A percentile compares a stretch with the other conserved stretches of the same genome.
Conservation (phyloP, 208 protist species). For the Crithidia fasciculata region DNA sequence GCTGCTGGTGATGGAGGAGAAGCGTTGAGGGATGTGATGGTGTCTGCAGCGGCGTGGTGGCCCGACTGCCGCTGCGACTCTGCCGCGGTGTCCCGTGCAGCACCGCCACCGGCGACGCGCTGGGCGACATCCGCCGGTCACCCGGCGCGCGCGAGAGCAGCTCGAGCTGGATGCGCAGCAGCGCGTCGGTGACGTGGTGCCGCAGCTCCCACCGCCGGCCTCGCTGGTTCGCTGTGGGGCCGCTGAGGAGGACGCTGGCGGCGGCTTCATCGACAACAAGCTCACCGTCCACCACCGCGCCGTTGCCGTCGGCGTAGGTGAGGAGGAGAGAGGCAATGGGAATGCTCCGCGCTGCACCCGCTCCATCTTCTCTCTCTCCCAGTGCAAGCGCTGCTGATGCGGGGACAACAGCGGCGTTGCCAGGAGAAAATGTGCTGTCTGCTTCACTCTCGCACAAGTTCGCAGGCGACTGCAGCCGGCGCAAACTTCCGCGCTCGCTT, state of each 20-base stretch:
- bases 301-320: not conserved
- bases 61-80: not conserved
- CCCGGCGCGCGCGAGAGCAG: slow-evolving; percentile 11
- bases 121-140: not conserved
- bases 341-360: not conserved
- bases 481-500: not conserved
- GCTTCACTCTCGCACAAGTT: not conserved
- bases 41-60: not conserved
- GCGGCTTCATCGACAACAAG: slow-evolving; percentile 12
- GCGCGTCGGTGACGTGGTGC: slow-evolving; percentile 27
- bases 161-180: slow-evolving; percentile 28
- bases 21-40: not conserved
- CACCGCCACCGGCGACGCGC: not conserved
- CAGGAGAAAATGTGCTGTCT: not conserved
- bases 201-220: slow-evolving; percentile 32
- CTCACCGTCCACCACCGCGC: slow-evolving; percentile 20
- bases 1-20: not conserved
- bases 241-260: slow-evolving; percentile 23
- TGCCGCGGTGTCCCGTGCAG: not conserved
- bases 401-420: not conserved
- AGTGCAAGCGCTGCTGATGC: not conserved
- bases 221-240: slow-evolving; percentile 19
- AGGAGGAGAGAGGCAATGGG: slow-evolving; percentile 31
- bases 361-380: too few relatives aligned
- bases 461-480: slow-evolving; percentile 8